These are phyloP conservation scores for Meira nashicola DNA, from an alignment of 1,284 basidiomycete species.

Conservation along the genomic window DNA sequence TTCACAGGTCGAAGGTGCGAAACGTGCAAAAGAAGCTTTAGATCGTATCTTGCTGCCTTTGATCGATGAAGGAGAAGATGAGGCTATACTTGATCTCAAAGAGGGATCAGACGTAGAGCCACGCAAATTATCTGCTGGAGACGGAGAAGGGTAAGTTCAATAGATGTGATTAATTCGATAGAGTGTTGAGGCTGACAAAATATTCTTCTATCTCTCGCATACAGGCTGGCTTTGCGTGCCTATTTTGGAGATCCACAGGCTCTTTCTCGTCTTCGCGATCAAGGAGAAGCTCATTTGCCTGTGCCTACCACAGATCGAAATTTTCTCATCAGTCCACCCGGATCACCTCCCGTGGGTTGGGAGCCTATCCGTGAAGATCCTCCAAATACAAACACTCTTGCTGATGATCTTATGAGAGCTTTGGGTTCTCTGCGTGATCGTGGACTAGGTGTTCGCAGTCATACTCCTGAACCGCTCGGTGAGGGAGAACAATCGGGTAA, in stretches of 20 bases:
- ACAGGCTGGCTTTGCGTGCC: conserved; percentile 12
- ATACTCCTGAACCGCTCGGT: conserved; percentile 21
- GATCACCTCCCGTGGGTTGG: conserved; percentile 97
- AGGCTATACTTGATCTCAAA: neutral
- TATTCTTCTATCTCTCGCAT: neutral
- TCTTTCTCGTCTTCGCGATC: neutral
- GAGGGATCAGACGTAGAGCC: too few relatives aligned
- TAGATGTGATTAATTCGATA: neutral
- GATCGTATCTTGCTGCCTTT: conserved; percentile 37
- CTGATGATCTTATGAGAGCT: conserved; percentile 72
- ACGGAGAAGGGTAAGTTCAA: neutral
- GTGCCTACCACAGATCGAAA: conserved; percentile 75
- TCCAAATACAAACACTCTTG: conserved; percentile 78
- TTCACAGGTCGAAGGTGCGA: conserved; percentile 26
- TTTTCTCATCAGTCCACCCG: conserved; percentile 94
- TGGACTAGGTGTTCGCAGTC: conserved; percentile 29
- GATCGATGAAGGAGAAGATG: conserved; percentile 24
- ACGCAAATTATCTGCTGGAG: too few relatives aligned
- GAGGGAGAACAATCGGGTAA: conserved; percentile 8
- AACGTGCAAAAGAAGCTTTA: conserved; percentile 32
- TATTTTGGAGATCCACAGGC: conserved; percentile 16
- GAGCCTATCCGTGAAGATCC: conserved; percentile 85
- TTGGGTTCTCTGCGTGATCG: conserved; percentile 39
- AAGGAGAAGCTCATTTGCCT: conserved; percentile 16
- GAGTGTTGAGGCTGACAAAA: neutral